These are phyloP conservation scores for Gloeophyllum trabeum DNA, from an alignment of 768 basidiomycete species.

Conservation along the genomic window DNA sequence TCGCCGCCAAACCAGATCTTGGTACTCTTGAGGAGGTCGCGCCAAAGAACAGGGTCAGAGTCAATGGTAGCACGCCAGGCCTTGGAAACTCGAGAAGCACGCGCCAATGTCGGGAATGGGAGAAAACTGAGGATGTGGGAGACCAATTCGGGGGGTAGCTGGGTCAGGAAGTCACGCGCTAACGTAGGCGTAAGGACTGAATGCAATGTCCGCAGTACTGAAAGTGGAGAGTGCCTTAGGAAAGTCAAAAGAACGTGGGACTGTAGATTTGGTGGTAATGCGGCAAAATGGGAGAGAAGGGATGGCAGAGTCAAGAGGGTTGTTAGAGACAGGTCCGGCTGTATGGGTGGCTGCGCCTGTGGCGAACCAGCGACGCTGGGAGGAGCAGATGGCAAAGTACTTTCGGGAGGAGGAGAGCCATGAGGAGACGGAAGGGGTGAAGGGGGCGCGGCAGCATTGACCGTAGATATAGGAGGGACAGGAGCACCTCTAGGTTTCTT, in stretches of 20 bases:
- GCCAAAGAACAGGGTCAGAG: conserved; percentile 84
- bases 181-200: conserved; percentile 83
- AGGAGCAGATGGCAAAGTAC: conserved; percentile 72
- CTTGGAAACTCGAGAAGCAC: conserved; percentile 81
- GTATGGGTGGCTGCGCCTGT: conserved; percentile 47
- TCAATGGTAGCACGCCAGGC: conserved; percentile 91
- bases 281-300: conserved; percentile 71
- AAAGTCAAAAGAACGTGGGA: conserved; percentile 91
- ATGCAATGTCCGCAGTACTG: conserved; percentile 83
- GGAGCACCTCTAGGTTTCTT: conserved; percentile 67
- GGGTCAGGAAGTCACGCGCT: conserved; percentile 88
- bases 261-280: conserved; percentile 72
- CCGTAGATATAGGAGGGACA: conserved; percentile 47
- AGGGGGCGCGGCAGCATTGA: conserved; percentile 68
- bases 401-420: conserved; percentile 69
- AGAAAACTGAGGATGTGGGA: conserved; percentile 82
- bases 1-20: conserved; percentile 86
- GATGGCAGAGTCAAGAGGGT: conserved; percentile 81
- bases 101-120: conserved; percentile 70
- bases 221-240: conserved; percentile 81
- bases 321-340: conserved; percentile 73
- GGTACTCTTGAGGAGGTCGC: conserved; percentile 71
- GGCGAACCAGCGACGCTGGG: conserved; percentile 70
- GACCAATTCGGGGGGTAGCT: conserved; percentile 86
- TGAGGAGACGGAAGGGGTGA: conserved; percentile 80